phyloP scores from a whole-genome alignment of 2,329 filamentous ascomycete genomes.

The Colletotrichum noveboracense region DNA sequence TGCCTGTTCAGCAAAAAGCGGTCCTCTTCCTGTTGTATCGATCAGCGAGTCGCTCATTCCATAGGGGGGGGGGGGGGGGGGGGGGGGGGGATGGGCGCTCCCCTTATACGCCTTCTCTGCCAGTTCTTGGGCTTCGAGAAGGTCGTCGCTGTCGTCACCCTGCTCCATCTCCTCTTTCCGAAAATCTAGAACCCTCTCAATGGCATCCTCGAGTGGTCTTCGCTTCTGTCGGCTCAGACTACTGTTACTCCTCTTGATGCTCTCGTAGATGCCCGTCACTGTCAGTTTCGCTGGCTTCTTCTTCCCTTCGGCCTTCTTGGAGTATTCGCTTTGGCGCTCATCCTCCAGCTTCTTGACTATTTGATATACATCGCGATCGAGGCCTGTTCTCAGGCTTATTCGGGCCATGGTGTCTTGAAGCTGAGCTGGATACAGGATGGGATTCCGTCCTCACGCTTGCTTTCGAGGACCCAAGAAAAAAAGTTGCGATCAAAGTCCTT shows the following conservation, averaged over 20 bases:
- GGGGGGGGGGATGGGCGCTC: neutral
- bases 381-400: conserved; percentile 53
- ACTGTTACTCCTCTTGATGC: conserved; percentile 85
- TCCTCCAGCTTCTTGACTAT: conserved; percentile 79
- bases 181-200: conserved; percentile 80
- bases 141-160: conserved; percentile 58
- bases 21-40: conserved; percentile 31
- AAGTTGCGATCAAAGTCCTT: neutral
- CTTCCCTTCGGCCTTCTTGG: conserved; percentile 53
- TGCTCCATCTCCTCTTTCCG: conserved; percentile 69
- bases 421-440: neutral
- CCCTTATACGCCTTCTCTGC: conserved; percentile 25
- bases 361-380: conserved; percentile 79
- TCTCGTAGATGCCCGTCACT: conserved; percentile 67
- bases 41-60: neutral
- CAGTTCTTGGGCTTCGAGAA: conserved; percentile 40
- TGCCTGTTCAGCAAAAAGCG: conserved; percentile 47
- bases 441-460: neutral
- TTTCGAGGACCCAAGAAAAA: neutral
- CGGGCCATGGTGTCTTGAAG: neutral
- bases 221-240: conserved; percentile 84
- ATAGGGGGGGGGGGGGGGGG: neutral
- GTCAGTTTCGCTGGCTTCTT: conserved; percentile 46
- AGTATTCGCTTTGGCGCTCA: conserved; percentile 56
- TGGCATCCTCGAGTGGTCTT: conserved; percentile 80